Evolutionary conservation across 192 early-diverging fungal species (phyloP).

Genomic region (Martensiomyces pterosporus): DNA sequence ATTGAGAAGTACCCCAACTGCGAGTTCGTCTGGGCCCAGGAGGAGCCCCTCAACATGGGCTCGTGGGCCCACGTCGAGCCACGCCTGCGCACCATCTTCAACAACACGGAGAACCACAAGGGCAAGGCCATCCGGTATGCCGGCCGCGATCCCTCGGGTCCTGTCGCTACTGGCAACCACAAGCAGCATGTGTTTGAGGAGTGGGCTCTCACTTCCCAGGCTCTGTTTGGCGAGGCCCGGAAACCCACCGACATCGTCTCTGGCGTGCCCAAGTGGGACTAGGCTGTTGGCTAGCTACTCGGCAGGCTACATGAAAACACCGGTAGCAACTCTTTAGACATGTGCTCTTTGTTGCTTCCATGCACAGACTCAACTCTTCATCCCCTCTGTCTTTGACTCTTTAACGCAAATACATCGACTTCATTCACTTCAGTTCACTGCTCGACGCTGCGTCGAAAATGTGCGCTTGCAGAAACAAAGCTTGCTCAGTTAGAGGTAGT

Average conservation of each 20-base stretch:
- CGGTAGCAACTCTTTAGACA: too few relatives aligned
- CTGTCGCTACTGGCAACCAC: conserved; percentile 92
- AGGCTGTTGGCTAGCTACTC: too few relatives aligned
- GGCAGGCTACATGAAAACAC: too few relatives aligned
- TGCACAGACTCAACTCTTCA: too few relatives aligned
- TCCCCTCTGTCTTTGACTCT: too few relatives aligned
- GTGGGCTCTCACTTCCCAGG: conserved; percentile 65
- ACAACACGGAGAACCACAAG: conserved; percentile 65
- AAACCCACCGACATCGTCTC: conserved; percentile 63
- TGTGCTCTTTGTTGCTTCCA: too few relatives aligned
- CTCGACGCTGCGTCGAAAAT: too few relatives aligned
- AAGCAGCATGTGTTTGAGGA: conserved; percentile 88
- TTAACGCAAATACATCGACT: too few relatives aligned
- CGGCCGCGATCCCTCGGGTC: conserved; percentile 84
- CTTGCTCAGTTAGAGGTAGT: conserved; percentile 12
- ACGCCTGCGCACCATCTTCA: conserved; percentile 75
- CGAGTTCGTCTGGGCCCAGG: conserved; percentile 91
- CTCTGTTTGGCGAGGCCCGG: conserved; percentile 64
- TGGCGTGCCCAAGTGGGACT: conserved; percentile 69
- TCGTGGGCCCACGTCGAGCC: conserved; percentile 87
- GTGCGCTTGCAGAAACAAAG: too few relatives aligned
- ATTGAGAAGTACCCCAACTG: conserved; percentile 88
- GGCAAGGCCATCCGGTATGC: conserved; percentile 67
- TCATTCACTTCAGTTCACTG: too few relatives aligned
- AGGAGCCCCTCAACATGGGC: conserved; percentile 94